phyloP scores from a whole-genome alignment of 1,284 basidiomycete genomes.

The Puccinia horiana region DNA sequence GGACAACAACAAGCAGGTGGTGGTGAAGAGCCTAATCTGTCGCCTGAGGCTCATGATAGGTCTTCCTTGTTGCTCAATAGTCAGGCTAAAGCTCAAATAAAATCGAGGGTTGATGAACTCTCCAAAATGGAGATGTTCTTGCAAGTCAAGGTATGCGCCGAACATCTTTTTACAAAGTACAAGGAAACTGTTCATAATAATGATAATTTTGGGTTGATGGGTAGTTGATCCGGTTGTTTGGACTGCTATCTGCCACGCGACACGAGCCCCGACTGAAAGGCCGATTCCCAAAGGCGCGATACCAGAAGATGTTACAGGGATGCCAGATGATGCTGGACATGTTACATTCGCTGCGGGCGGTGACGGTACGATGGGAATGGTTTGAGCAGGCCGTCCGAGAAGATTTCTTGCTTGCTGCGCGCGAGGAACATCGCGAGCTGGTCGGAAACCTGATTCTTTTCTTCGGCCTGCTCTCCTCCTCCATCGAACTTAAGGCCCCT shows the following conservation, averaged over 20 bases:
- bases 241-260: slow-evolving; percentile 78
- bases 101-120: slow-evolving; percentile 18
- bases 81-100: slow-evolving; percentile 7
- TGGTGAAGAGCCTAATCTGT: background rate
- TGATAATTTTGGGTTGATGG: background rate
- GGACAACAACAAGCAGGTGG: background rate
- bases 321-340: slow-evolving; percentile 74
- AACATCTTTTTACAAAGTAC: background rate
- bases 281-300: slow-evolving; percentile 74
- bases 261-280: slow-evolving; percentile 94
- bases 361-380: slow-evolving; percentile 91
- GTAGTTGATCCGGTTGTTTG: slow-evolving; percentile 63
- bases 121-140: slow-evolving; percentile 44
- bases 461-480: slow-evolving; percentile 81
- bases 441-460: slow-evolving; percentile 86
- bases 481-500: slow-evolving; percentile 84
- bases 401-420: slow-evolving; percentile 87
- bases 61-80: slow-evolving; percentile 17
- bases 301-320: slow-evolving; percentile 78
- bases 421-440: slow-evolving; percentile 80
- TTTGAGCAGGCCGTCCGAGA: slow-evolving; percentile 67
- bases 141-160: slow-evolving; percentile 35
- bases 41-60: background rate
- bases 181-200: background rate
- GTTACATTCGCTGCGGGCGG: slow-evolving; percentile 91